Evolutionary conservation across 2,329 filamentous ascomycete genomes (phyloP).

Genomic region (Ophioceras dolichostomum): DNA sequence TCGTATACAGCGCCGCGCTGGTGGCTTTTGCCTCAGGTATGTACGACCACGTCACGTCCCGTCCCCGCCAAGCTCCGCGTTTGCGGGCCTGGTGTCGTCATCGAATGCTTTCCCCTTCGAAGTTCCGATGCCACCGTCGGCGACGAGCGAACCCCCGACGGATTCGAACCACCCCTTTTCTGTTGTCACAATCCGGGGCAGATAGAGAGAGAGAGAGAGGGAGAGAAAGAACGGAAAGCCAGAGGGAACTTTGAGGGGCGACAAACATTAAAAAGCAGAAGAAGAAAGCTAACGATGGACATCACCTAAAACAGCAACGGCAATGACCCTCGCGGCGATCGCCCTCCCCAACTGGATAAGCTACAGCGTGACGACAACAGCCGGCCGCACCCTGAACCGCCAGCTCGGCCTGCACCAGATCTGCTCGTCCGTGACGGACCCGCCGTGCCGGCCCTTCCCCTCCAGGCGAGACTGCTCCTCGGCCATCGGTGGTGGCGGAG

Average conservation of each 20-base stretch:
- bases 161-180: background rate
- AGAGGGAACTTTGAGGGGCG: no score
- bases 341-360: conserved; percentile 60
- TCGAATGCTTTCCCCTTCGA: background rate
- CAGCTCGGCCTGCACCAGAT: conserved; percentile 69
- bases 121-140: no score
- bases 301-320: conserved; percentile 50
- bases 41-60: conserved; percentile 11
- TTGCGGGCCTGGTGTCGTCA: background rate
- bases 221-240: conserved; percentile 17
- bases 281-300: no score
- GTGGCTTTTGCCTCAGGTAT: conserved; percentile 29
- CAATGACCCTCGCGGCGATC: conserved; percentile 59
- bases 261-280: no score
- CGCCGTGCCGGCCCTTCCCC: conserved; percentile 56
- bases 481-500: no score
- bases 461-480: conserved; percentile 38
- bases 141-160: background rate
- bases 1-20: conserved; percentile 28
- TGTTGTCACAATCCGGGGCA: background rate
- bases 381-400: conserved; percentile 35
- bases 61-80: conserved; percentile 3
- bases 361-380: conserved; percentile 40
- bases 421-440: conserved; percentile 58
- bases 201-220: background rate